A percentile compares a stretch with the other conserved stretches of the same genome.
phyloP scores from a whole-genome alignment of 345 rosid species.

The Hypericum androsaemum region DNA sequence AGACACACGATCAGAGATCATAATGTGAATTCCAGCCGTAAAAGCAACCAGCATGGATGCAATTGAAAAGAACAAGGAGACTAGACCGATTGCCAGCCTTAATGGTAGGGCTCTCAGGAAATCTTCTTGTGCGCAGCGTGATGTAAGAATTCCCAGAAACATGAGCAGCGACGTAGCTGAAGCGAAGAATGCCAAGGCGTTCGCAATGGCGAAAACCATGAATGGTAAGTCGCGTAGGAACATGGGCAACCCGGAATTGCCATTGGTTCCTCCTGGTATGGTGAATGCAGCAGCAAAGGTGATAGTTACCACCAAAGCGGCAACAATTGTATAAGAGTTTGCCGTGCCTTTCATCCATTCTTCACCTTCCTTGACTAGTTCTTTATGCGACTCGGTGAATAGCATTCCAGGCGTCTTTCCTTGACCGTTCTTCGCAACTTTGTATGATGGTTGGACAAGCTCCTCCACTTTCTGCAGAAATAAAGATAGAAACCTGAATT shows the following conservation, averaged over 20 bases:
- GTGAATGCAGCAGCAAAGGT: slow-evolving; percentile 15
- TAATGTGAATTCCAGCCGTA: background rate
- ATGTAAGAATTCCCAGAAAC: slow-evolving; percentile 16
- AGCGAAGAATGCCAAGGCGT: slow-evolving; percentile 9
- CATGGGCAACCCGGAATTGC: slow-evolving; percentile 1
- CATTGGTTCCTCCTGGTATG: slow-evolving; percentile 6
- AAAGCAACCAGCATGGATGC: no score
- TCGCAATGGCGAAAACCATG: slow-evolving; percentile 1
- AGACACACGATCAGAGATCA: background rate
- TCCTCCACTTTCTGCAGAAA: background rate
- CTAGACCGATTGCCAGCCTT: slow-evolving; percentile 12
- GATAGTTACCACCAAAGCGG: slow-evolving; percentile 12
- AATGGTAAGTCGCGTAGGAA: background rate
- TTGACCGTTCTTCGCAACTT: no score
- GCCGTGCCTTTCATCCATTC: slow-evolving; percentile 20
- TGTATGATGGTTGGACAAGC: slow-evolving; percentile 2
- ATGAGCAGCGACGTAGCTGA: slow-evolving; percentile 9
- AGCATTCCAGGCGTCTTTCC: slow-evolving; percentile 3
- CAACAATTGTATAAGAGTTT: slow-evolving; percentile 7
- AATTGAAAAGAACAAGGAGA: background rate
- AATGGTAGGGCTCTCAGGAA: slow-evolving; percentile 9
- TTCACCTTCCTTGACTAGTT: background rate
- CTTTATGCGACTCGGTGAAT: no score
- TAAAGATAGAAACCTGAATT: no score
- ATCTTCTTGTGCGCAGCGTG: slow-evolving; percentile 14